phyloP scores from a whole-genome alignment of 2,329 filamentous ascomycete species.

The Rasamsonia emersonii region DNA sequence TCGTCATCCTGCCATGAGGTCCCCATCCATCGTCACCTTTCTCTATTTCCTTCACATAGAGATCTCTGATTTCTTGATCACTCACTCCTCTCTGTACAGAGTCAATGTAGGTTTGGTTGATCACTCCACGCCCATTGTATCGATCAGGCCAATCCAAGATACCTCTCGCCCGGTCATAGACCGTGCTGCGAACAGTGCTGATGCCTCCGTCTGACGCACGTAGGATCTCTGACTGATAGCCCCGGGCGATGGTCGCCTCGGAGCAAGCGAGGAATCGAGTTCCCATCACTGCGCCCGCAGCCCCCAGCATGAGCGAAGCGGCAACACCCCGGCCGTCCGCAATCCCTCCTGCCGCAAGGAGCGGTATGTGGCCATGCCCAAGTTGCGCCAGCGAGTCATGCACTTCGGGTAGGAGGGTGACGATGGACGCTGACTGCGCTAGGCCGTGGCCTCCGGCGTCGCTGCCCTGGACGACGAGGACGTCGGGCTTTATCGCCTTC shows the following conservation, averaged over 20 bases:
- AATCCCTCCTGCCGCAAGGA: constrained; percentile 48
- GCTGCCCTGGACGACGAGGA: constrained; percentile 44
- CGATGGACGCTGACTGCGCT: constrained; percentile 36
- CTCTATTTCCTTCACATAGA: constrained; percentile 42
- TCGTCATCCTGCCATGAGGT: constrained; percentile 46
- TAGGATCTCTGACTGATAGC: constrained; percentile 44
- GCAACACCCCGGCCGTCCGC: constrained; percentile 43
- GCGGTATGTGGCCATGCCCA: constrained; percentile 25
- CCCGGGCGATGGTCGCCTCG: constrained; percentile 42
- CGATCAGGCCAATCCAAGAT: constrained; percentile 45
- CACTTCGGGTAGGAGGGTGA: constrained; percentile 45
- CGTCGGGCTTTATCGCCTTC: constrained; percentile 34
- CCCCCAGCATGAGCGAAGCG: constrained; percentile 44
- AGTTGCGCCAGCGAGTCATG: constrained; percentile 28
- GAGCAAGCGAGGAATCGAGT: constrained; percentile 52
- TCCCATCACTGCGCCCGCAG: constrained; percentile 50
- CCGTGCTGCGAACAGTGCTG: constrained; percentile 40
- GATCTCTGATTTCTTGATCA: constrained; percentile 31
- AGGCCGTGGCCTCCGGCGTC: constrained; percentile 50
- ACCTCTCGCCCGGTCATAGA: constrained; percentile 37
- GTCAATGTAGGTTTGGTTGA: constrained; percentile 47
- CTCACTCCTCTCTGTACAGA: constrained; percentile 27
- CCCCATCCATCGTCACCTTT: constrained; percentile 48
- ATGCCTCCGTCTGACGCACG: constrained; percentile 43
- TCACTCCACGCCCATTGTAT: constrained; percentile 51